phyloP scores from a whole-genome alignment of 306 rosid species.

The Neltuma alba region DNA sequence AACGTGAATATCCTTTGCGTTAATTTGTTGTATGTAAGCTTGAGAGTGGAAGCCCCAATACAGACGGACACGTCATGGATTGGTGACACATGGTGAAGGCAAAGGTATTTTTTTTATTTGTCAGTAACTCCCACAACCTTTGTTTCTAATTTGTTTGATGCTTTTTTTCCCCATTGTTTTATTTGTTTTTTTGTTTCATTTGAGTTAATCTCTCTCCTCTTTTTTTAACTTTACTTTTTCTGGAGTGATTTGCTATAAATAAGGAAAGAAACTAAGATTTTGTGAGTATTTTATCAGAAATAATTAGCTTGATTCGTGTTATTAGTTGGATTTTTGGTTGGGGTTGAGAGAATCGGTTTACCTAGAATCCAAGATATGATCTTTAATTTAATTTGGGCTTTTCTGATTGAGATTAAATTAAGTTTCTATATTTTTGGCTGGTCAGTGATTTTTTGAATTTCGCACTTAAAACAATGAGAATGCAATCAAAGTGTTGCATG shows the following conservation, averaged over 20 bases:
- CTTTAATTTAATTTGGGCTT: too few species aligned
- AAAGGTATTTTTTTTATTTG: background rate
- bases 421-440: background rate
- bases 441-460: background rate
- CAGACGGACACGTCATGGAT: slow-evolving; percentile 22
- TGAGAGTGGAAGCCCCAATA: slow-evolving; percentile 15
- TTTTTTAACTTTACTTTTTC: background rate
- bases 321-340: background rate
- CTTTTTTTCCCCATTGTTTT: background rate
- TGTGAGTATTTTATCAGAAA: background rate
- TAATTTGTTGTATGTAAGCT: background rate
- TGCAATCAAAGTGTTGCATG: background rate
- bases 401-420: background rate
- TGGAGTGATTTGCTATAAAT: slow-evolving; percentile 2
- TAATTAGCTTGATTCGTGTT: background rate
- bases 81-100: slow-evolving; percentile 34
- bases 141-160: background rate
- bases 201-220: background rate
- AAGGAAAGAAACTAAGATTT: background rate
- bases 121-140: background rate
- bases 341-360: background rate
- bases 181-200: background rate
- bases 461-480: background rate
- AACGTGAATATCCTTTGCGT: background rate
- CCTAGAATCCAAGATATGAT: background rate